Evolutionary conservation across 805 yeast species (phyloP).

Genomic region (Candida lessepsii): DNA sequence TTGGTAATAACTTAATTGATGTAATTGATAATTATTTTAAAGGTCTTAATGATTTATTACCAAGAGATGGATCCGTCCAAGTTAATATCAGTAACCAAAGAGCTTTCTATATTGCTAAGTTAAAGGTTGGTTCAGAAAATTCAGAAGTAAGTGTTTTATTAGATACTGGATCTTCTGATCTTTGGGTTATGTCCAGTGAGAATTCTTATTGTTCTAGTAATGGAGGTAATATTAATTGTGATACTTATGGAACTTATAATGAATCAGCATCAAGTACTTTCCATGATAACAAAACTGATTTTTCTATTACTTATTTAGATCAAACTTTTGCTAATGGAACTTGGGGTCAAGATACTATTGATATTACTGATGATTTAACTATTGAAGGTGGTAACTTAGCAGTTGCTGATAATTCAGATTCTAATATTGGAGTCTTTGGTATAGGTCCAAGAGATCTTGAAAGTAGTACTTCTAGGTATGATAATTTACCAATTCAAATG

Average conservation of each 20-base stretch:
- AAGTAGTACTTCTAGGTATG: slow-evolving; percentile 19
- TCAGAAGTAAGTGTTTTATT: slow-evolving; percentile 32
- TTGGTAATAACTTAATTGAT: slow-evolving; percentile 19
- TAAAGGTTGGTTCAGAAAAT: slow-evolving; percentile 29
- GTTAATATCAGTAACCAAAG: slow-evolving; percentile 20
- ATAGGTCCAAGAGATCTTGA: slow-evolving; percentile 18
- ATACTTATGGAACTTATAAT: slow-evolving; percentile 38
- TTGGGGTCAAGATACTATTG: slow-evolving; percentile 20
- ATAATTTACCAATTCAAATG: slow-evolving; percentile 37
- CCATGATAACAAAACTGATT: slow-evolving; percentile 30
- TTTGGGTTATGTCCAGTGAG: slow-evolving; percentile 38
- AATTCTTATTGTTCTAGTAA: slow-evolving; percentile 23
- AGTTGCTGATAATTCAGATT: slow-evolving; percentile 20
- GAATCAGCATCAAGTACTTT: slow-evolving; percentile 32
- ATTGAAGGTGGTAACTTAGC: slow-evolving; percentile 20
- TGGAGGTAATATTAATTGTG: slow-evolving; percentile 24
- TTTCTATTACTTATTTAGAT: slow-evolving; percentile 51
- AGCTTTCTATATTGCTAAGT: slow-evolving; percentile 29
- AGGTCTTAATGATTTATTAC: slow-evolving; percentile 4
- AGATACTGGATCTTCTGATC: slow-evolving; percentile 44
- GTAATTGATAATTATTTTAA: slow-evolving; percentile 19
- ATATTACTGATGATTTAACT: slow-evolving; percentile 13
- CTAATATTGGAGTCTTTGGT: slow-evolving; percentile 23
- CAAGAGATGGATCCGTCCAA: slow-evolving; percentile 5
- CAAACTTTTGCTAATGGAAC: slow-evolving; percentile 39